Conservation (phyloP, 495 filamentous ascomycete genomes). For the Cercophora newfieldiana region DNA sequence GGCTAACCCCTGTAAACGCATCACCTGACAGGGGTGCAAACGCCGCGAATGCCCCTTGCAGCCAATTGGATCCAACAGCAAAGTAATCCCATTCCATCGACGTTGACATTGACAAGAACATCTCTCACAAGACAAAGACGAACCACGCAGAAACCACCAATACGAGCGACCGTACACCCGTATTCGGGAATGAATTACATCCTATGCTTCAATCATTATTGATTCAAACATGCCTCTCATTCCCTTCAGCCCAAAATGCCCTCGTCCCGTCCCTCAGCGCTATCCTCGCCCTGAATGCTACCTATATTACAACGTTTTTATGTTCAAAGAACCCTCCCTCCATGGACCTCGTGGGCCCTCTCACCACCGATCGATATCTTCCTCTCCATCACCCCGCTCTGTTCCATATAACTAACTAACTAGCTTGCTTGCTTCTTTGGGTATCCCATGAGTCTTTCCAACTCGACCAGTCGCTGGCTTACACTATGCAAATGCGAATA, state of each 20-base stretch:
- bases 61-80: background rate
- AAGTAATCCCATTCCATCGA: background rate
- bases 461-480: conserved; percentile 12
- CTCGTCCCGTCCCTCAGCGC: background rate
- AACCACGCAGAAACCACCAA: background rate
- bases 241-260: background rate
- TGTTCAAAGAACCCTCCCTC: background rate
- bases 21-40: background rate
- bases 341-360: no score
- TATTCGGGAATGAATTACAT: background rate
- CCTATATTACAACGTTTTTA: background rate
- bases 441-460: conserved; percentile 10
- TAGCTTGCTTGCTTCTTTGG: background rate
- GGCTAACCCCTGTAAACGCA: background rate
- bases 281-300: background rate
- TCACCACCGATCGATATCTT: background rate
- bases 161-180: background rate
- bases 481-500: conserved; percentile 21
- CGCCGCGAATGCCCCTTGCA: background rate
- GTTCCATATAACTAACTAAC: background rate
- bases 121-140: background rate
- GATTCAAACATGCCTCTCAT: background rate
- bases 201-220: background rate
- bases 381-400: background rate
- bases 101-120: no score